These are phyloP conservation scores for Rhodosporidiobolus sp. DNA, from an alignment of 768 basidiomycete species.

Conservation along the genomic window DNA sequence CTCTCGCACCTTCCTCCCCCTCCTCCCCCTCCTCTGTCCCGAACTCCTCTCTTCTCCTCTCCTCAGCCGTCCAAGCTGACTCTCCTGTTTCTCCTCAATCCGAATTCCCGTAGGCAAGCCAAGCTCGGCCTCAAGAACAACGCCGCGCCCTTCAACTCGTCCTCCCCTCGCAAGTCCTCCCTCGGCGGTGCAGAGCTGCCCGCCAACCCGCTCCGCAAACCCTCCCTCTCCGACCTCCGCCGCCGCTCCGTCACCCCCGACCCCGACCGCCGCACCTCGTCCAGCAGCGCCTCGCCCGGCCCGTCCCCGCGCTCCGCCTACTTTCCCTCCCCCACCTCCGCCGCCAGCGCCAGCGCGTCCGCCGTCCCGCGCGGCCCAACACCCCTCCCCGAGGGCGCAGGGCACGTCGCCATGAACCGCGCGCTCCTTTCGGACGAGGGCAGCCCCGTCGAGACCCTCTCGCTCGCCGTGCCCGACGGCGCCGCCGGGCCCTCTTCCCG, in stretches of 20 bases:
- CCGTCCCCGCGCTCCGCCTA: not conserved
- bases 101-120: conserved; percentile 4
- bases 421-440: conserved; percentile 27
- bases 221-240: conserved; percentile 6
- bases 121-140: conserved; percentile 28
- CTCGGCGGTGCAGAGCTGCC: not conserved
- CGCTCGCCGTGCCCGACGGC: not conserved
- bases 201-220: not conserved
- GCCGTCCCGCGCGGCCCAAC: not conserved
- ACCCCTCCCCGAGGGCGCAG: not conserved
- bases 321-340: not conserved
- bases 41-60: not conserved
- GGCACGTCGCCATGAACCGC: conserved; percentile 31
- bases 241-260: not conserved
- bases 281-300: not conserved
- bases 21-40: not conserved
- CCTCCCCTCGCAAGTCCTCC: conserved; percentile 27
- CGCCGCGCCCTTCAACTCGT: conserved; percentile 27
- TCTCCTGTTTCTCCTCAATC: not conserved
- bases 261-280: not conserved
- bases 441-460: not conserved
- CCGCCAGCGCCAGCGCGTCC: not conserved
- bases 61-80: not conserved
- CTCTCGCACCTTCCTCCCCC: not conserved
- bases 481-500: not conserved